These are phyloP conservation scores for Drosera capensis DNA, from an alignment of 148 eudicot species.

Conservation along the genomic window DNA sequence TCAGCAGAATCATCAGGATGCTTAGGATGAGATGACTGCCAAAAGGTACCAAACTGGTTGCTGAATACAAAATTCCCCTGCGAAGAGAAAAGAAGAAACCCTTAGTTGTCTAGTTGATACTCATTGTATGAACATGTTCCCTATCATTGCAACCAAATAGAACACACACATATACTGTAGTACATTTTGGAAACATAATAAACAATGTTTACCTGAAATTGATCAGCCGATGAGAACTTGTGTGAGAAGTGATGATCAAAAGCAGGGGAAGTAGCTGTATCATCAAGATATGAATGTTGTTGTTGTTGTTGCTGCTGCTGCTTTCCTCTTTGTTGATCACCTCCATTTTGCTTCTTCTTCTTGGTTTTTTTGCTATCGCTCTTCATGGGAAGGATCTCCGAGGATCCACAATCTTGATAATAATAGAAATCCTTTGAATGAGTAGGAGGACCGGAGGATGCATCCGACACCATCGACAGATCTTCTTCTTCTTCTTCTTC, in stretches of 20 bases:
- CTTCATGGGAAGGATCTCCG: slow-evolving; percentile 9
- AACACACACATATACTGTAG: not conserved
- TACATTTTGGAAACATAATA: not conserved
- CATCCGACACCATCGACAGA: slow-evolving; percentile 56
- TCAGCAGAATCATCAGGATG: slow-evolving; percentile 9
- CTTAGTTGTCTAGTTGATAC: not conserved
- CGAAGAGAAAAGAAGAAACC: not conserved
- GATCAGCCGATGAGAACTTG: slow-evolving; percentile 21
- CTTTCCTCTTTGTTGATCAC: slow-evolving; percentile 8
- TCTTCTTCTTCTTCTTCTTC: slow-evolving; percentile 34
- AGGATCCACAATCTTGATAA: slow-evolving; percentile 1
- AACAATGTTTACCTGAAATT: slow-evolving; percentile 4
- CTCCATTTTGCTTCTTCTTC: slow-evolving; percentile 9
- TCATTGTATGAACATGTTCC: not conserved
- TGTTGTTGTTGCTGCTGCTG: no score
- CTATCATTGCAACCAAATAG: not conserved
- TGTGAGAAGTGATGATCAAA: slow-evolving; percentile 31
- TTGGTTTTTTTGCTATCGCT: slow-evolving; percentile 6
- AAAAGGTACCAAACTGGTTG: slow-evolving; percentile 13
- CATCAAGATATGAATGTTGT: slow-evolving; percentile 34
- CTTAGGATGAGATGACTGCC: slow-evolving; percentile 15
- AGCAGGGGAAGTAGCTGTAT: slow-evolving; percentile 65
- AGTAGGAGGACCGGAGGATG: slow-evolving; percentile 40
- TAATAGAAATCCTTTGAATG: slow-evolving; percentile 3
- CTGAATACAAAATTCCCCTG: slow-evolving; percentile 18